A percentile compares a stretch with the other conserved stretches of the same genome.
Conservation (phyloP, 257 asterid species). For the Przewalskia tangutica region DNA sequence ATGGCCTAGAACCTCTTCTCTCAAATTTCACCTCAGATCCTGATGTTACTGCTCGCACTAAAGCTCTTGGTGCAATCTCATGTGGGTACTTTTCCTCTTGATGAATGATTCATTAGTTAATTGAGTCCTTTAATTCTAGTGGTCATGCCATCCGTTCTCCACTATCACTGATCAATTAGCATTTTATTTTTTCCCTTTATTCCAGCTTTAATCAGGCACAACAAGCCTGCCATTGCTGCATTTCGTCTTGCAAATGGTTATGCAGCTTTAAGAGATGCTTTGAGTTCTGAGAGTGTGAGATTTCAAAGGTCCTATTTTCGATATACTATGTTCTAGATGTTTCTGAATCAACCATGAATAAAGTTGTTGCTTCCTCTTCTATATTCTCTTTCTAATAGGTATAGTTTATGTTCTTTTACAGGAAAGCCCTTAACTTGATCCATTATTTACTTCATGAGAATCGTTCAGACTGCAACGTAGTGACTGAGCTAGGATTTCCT, state of each 20-base stretch:
- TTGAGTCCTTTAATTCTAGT: background rate
- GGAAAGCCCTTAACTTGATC: constrained; percentile 85
- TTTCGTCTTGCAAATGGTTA: constrained; percentile 84
- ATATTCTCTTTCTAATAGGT: background rate
- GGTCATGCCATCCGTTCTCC: background rate
- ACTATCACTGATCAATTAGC: background rate
- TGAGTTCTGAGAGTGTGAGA: constrained; percentile 54
- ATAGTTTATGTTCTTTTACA: constrained; percentile 18
- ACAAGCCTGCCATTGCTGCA: constrained; percentile 63
- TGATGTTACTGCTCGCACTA: constrained; percentile 64
- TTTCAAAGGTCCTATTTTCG: constrained; percentile 51
- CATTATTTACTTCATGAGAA: constrained; percentile 50
- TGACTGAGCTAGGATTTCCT: constrained; percentile 57
- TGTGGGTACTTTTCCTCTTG: constrained; percentile 30
- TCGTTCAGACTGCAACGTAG: constrained; percentile 40
- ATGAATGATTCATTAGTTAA: background rate
- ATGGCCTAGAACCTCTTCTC: constrained; percentile 67
- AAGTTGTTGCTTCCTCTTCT: background rate
- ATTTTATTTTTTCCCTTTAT: background rate
- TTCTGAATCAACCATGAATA: background rate
- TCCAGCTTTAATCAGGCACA: constrained; percentile 77
- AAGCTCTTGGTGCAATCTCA: constrained; percentile 87
- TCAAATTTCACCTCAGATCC: constrained; percentile 64
- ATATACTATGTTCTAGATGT: background rate
- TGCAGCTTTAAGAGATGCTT: constrained; percentile 61